phyloP scores from a whole-genome alignment of 805 yeast genomes.

The Ogataea salicorniae region DNA sequence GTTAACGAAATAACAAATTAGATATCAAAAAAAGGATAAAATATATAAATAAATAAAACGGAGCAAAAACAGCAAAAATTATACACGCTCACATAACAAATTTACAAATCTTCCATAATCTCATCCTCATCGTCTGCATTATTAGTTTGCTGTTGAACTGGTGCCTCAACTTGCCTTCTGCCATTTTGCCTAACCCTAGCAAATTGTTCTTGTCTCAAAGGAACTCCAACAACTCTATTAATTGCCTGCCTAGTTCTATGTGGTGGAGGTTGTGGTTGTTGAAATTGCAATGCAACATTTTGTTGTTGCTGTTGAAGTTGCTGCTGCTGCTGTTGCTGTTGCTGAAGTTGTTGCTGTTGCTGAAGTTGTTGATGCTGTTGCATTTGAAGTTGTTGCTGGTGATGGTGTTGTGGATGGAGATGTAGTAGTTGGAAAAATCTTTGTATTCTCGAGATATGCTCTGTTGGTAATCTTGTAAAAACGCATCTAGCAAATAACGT shows the following conservation, averaged over 20 bases:
- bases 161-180: neutral
- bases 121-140: constrained; percentile 31
- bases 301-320: neutral
- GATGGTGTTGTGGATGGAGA: constrained; percentile 2
- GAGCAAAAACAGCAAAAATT: too few relatives aligned
- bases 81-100: too few relatives aligned
- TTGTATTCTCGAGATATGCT: constrained; percentile 28
- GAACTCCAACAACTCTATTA: neutral
- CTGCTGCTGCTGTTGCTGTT: too few relatives aligned
- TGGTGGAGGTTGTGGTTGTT: neutral
- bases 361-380: constrained; percentile 19
- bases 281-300: neutral
- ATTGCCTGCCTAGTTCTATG: neutral
- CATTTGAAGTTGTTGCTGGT: constrained; percentile 6
- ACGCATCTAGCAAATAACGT: constrained; percentile 29
- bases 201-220: constrained; percentile 7
- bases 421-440: constrained; percentile 27
- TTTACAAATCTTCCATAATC: constrained; percentile 31
- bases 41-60: neutral
- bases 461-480: constrained; percentile 26
- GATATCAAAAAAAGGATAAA: too few relatives aligned
- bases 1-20: too few relatives aligned
- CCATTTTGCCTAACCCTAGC: neutral
- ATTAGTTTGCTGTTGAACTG: neutral
- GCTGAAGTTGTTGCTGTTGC: constrained; percentile 4